These are phyloP conservation scores for Botrytis medusae DNA, from an alignment of 2,329 filamentous ascomycete species.

Conservation along the genomic window DNA sequence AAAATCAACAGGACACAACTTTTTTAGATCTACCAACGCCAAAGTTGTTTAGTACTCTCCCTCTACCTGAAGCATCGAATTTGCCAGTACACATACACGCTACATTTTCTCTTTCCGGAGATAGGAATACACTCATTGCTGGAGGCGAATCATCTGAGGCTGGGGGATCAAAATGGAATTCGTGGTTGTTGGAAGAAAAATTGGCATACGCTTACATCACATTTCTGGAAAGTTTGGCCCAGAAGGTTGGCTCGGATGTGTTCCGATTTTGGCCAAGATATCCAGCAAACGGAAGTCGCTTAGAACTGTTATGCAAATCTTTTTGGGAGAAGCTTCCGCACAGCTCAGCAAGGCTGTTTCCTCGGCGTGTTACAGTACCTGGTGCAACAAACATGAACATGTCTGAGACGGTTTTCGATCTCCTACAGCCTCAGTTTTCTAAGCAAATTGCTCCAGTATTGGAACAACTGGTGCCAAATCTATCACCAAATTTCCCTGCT, in stretches of 20 bases:
- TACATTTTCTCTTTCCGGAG: conserved; percentile 38
- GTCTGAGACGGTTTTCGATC: conserved; percentile 33
- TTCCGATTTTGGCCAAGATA: conserved; percentile 33
- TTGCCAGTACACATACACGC: conserved; percentile 38
- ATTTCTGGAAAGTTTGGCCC: conserved; percentile 30
- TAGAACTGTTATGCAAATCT: conserved; percentile 24
- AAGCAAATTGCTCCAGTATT: conserved; percentile 27
- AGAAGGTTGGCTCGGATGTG: conserved; percentile 21
- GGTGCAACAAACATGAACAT: conserved; percentile 24
- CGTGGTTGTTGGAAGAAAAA: conserved; percentile 29
- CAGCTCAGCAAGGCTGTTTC: conserved; percentile 29
- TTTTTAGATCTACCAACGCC: conserved; percentile 17
- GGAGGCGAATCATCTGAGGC: conserved; percentile 27
- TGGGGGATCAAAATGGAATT: conserved; percentile 33
- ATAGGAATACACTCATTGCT: conserved; percentile 33
- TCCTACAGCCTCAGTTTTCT: conserved; percentile 25
- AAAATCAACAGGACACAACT: background rate
- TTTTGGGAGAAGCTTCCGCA: conserved; percentile 32
- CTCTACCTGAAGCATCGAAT: conserved; percentile 29
- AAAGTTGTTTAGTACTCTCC: conserved; percentile 31
- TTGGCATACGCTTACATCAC: conserved; percentile 35
- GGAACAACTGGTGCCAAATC: conserved; percentile 23
- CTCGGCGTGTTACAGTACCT: conserved; percentile 22
- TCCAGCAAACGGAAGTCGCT: conserved; percentile 21
- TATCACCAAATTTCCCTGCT: conserved; percentile 28